Evolutionary conservation across 108 stramenopile genomes (phyloP), one percentile per base, ranked within the genome.

Genomic region (Fistulifera pelliculosa): DNA sequence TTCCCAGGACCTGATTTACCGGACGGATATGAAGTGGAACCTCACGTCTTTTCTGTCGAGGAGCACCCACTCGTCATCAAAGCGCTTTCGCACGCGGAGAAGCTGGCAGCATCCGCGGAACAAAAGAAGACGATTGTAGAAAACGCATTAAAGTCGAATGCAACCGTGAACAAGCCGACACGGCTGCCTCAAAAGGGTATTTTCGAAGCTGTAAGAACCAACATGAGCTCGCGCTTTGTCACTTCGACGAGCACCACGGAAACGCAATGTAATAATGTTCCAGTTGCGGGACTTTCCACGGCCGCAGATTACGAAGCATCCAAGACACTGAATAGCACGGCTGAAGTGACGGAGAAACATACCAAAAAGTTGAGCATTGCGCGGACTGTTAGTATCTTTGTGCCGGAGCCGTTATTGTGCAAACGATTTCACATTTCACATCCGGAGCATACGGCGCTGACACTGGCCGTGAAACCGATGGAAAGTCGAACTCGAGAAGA

Each of bases 1-100:
- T 81, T 61, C 40, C 73, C 64, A 16, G 80, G 80, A 5, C 80
- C 80, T 1, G 80, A 77, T 51, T 25, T 81, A 12, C 80, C 76
- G 12, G 35, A 58, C 14, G 62, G 77, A 39, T 81, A 64, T 39
- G 21, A 43, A 16, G 28, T 61, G n/a, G 39, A 56, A 8, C 66
- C 28, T 7, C 80, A 81, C 47, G 40, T 52, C 13, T 81, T 81
- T 66, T 52, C 58, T 43, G 44, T 45, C 38, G 43, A 72, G 21
- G 74, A 80, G 21, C 58, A 61, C 39, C 71, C 74, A 10, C 52
- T 42, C 13, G 53, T 69, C 1, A 38, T 53, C 47, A 48, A 65
- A 59, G 49, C 63, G 0, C 65, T 78, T 55, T 45, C 63, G 1
- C 64, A 52, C 8, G 58, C 64, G n/a, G 35, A 56, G 1, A 38